A percentile compares a stretch with the other conserved stretches of the same genome.
Evolutionary conservation across 2,329 filamentous ascomycete species (phyloP).

Genomic region (Scedosporium minutisporum): DNA sequence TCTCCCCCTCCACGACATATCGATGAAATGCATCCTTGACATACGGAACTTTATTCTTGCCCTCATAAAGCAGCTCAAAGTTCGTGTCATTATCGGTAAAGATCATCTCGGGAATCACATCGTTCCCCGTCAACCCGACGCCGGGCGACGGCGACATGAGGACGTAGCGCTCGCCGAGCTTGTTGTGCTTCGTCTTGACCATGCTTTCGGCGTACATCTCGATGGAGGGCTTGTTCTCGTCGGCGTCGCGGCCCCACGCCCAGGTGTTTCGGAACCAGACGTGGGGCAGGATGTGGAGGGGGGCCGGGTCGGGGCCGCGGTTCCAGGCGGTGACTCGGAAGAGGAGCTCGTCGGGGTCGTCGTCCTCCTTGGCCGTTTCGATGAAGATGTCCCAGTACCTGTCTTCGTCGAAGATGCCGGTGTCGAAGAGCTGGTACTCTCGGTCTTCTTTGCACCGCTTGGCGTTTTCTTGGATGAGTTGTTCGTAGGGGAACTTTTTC

Average conservation of each 20-base stretch:
- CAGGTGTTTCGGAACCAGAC: conserved; percentile 97
- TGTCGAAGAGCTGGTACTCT: conserved; percentile 90
- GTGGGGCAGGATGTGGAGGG: conserved; percentile 86
- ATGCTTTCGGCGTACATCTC: conserved; percentile 54
- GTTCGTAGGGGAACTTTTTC: conserved; percentile 80
- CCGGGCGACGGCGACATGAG: conserved; percentile 85
- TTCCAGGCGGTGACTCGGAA: conserved; percentile 98
- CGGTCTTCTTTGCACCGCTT: conserved; percentile 63
- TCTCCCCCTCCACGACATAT: conserved; percentile 73
- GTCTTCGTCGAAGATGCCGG: conserved; percentile 77
- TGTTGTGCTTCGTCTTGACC: conserved; percentile 68
- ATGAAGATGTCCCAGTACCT: conserved; percentile 97
- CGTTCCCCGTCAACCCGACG: conserved; percentile 65
- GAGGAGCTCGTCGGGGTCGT: conserved; percentile 81
- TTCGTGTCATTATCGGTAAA: conserved; percentile 98
- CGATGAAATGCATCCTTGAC: conserved; percentile 95
- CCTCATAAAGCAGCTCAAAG: conserved; percentile 63
- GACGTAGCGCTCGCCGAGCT: conserved; percentile 73
- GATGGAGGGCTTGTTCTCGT: conserved; percentile 73
- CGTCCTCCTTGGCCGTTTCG: conserved; percentile 87
- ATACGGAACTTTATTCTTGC: conserved; percentile 70
- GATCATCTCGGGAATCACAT: conserved; percentile 74
- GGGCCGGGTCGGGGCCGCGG: conserved; percentile 79
- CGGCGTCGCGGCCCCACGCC: conserved; percentile 78
- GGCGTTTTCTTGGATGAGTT: conserved; percentile 77